phyloP scores from a whole-genome alignment of 1,139 yeast species.

The Kluyveromyces sp. region DNA sequence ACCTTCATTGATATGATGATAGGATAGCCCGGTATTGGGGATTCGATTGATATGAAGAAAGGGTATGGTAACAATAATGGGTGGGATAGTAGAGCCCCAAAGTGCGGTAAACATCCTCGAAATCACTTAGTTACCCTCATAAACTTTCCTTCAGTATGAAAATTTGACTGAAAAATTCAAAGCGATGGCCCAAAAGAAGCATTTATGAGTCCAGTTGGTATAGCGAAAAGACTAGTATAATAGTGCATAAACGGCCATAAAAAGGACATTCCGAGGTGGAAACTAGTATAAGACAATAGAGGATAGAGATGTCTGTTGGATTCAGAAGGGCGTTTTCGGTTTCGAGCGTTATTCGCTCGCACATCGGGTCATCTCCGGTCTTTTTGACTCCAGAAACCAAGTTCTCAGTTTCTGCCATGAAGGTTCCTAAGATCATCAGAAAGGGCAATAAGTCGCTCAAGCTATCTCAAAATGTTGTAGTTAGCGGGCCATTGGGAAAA shows the following conservation, averaged over 20 bases:
- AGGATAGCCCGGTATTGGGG: no score
- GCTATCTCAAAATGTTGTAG: conserved; percentile 54
- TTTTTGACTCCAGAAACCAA: conserved; percentile 46
- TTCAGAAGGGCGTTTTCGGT: conserved; percentile 31
- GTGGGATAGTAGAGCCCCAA: no score
- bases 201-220: no score
- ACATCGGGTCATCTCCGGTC: conserved; percentile 57
- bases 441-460: conserved; percentile 57
- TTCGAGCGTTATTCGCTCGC: conserved; percentile 33
- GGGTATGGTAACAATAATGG: no score
- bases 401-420: conserved; percentile 31
- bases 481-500: conserved; percentile 70
- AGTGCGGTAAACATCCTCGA: not conserved
- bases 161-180: not conserved
- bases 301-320: not conserved
- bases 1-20: no score
- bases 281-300: not conserved
- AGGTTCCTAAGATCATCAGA: conserved; percentile 46
- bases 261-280: not conserved
- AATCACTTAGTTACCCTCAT: not conserved
- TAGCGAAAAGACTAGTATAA: not conserved
- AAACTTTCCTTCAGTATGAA: not conserved
- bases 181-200: not conserved
- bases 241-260: not conserved
- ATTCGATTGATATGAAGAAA: no score